Base-by-base conservation (phyloP, 148 eudicot species). In the Suaeda aralocaspica region DNA sequence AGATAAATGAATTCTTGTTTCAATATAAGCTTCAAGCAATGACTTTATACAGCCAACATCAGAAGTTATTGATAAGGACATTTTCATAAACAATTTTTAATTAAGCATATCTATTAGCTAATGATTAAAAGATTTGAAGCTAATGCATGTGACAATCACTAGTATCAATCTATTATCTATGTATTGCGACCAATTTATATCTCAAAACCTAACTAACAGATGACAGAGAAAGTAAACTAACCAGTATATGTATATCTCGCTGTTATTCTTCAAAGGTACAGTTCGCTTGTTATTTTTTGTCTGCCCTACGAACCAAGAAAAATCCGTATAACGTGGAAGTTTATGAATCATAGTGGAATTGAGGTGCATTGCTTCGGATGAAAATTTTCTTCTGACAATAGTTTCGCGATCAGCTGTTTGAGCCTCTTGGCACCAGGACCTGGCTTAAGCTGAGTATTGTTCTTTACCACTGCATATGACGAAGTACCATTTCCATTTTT, bases 401-500 rank as follows among this genome's bases (percentile, higher is more conserved):
- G 67, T 72, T 84, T 80, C 15, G 53, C 59, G 66, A 89, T 76
- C 15, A 89, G 88, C 19, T 58, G 73, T 52, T 74, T 80, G 24
- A 87, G 71, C 72, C 91, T 83, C 61, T 79, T 74, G 8, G 90
- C 87, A 46, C 90, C 89, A 64, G 81, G 77, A 52, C 90, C 90
- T 4, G 94, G 87, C 66, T 55, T 81, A 30, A 88, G 72, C 67
- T 64, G 62, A 9, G 80, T 79, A 21, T 74, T 72, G 39, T 42
- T 21, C 16, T 88, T 84, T 24, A 77, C 70, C 60, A 80, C 39
- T 24, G n/a, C 21, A 62, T 59, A 59, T 45, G 60, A 14, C 22
- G n/a, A 34, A 24, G 73, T 70, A 25, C 41, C 29, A 30, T 75
- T 72, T 46, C 31, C 29, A 11, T 45, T 67, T 29, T 76, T 67